Evolutionary conservation across 1,139 yeast genomes (phyloP).

Genomic region (Geotrichum candidum): DNA sequence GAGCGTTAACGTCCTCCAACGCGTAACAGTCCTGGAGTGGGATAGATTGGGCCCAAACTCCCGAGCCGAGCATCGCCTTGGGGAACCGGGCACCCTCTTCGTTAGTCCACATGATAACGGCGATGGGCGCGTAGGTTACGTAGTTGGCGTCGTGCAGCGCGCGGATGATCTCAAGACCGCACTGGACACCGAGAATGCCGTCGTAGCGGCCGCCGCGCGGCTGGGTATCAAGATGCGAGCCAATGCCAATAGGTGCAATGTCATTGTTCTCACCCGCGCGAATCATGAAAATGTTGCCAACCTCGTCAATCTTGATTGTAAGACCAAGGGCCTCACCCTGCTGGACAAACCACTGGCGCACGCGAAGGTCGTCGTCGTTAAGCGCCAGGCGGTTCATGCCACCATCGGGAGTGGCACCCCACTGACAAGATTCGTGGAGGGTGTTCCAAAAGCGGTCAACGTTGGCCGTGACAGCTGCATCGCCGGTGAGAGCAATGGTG

Average conservation of each 20-base stretch:
- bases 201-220: conserved; percentile 78
- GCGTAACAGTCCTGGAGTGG: conserved; percentile 46
- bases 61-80: conserved; percentile 55
- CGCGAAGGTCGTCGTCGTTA: conserved; percentile 54
- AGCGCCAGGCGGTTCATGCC: conserved; percentile 54
- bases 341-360: conserved; percentile 61
- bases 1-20: conserved; percentile 50
- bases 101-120: conserved; percentile 64
- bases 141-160: conserved; percentile 55
- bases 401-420: conserved; percentile 63
- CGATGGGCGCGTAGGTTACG: conserved; percentile 59
- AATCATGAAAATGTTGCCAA: conserved; percentile 63
- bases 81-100: conserved; percentile 79
- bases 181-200: conserved; percentile 62
- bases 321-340: conserved; percentile 55
- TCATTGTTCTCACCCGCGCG: conserved; percentile 51
- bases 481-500: background rate
- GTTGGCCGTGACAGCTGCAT: conserved; percentile 20
- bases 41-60: conserved; percentile 57
- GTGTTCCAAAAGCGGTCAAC: conserved; percentile 47
- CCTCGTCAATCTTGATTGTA: conserved; percentile 49
- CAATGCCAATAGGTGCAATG: conserved; percentile 56
- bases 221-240: conserved; percentile 71
- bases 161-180: conserved; percentile 61
- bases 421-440: conserved; percentile 55